phyloP scores from a whole-genome alignment of 495 filamentous ascomycete species.

The Hypoxylon lienhwacheense region DNA sequence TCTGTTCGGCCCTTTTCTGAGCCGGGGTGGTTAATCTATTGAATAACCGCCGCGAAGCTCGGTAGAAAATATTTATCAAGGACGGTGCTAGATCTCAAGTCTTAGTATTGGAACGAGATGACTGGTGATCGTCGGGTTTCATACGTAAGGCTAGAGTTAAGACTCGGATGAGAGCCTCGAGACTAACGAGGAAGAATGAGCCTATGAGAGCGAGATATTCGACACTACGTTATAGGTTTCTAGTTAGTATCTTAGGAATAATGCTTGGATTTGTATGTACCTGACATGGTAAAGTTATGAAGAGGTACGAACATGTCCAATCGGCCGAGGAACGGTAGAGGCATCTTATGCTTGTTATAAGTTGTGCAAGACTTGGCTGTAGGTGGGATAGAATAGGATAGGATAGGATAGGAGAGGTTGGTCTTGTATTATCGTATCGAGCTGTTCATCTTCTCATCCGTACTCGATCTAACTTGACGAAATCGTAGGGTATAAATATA shows the following conservation, averaged over 20 bases:
- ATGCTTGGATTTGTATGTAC: not conserved
- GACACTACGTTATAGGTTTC: constrained; percentile 49
- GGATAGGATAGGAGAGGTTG: constrained; percentile 7
- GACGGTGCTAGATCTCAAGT: constrained; percentile 61
- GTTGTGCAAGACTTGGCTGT: constrained; percentile 13
- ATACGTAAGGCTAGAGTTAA: constrained; percentile 87
- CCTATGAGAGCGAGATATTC: constrained; percentile 86
- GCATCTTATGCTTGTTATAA: constrained; percentile 52
- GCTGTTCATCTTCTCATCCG: constrained; percentile 24
- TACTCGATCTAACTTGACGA: constrained; percentile 7
- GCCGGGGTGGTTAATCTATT: constrained; percentile 75
- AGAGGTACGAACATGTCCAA: constrained; percentile 64
- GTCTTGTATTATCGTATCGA: constrained; percentile 28
- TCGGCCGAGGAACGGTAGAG: constrained; percentile 81
- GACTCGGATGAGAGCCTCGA: constrained; percentile 81
- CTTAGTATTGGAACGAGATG: constrained; percentile 15
- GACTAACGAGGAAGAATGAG: constrained; percentile 76
- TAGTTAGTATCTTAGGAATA: constrained; percentile 16
- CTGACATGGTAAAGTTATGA: not conserved
- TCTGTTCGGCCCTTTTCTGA: constrained; percentile 61
- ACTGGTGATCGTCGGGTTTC: constrained; percentile 32
- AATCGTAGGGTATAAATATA: too few relatives aligned
- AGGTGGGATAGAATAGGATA: constrained; percentile 15
- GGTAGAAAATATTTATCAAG: constrained; percentile 80
- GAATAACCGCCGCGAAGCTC: constrained; percentile 77